Evolutionary conservation across 2,329 filamentous ascomycete species (phyloP).

Genomic region (Tolypocladium ovalisporum): DNA sequence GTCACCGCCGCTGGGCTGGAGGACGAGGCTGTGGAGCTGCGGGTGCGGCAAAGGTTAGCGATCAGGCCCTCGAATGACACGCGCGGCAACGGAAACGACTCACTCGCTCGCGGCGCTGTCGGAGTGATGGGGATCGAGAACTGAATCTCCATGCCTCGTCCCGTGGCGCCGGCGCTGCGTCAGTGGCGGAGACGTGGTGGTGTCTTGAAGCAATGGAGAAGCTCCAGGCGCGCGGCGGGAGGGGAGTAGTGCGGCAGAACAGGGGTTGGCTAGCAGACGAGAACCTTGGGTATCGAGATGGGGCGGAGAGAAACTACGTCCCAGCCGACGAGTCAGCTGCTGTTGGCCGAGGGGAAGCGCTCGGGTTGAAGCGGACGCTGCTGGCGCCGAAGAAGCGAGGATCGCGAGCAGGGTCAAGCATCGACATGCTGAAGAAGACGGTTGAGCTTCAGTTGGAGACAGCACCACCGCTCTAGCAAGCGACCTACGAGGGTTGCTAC

Average conservation of each 20-base stretch:
- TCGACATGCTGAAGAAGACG: neutral
- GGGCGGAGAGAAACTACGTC: neutral
- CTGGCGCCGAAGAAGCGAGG: neutral
- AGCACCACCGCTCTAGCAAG: neutral
- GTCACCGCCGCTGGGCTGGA: constrained; percentile 4
- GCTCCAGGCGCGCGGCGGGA: neutral
- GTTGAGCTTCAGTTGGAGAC: neutral
- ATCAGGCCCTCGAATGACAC: neutral
- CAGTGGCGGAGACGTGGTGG: neutral
- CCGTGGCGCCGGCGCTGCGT: neutral
- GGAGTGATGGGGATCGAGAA: constrained; percentile 21
- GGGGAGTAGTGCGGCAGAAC: neutral
- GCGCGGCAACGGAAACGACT: neutral
- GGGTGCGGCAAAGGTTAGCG: neutral
- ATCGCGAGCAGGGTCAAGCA: neutral
- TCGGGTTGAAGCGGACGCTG: neutral
- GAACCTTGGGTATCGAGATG: neutral
- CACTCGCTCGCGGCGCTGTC: constrained; percentile 4
- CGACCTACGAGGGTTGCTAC: neutral
- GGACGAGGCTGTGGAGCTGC: neutral
- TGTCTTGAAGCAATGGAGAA: neutral
- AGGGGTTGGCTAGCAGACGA: neutral
- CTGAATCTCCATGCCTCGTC: constrained; percentile 24
- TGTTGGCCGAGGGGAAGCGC: neutral
- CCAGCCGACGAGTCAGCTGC: neutral